Base-by-base conservation (phyloP, 192 early-diverging fungal genomes). In the Entophlyctis helioformis region DNA sequence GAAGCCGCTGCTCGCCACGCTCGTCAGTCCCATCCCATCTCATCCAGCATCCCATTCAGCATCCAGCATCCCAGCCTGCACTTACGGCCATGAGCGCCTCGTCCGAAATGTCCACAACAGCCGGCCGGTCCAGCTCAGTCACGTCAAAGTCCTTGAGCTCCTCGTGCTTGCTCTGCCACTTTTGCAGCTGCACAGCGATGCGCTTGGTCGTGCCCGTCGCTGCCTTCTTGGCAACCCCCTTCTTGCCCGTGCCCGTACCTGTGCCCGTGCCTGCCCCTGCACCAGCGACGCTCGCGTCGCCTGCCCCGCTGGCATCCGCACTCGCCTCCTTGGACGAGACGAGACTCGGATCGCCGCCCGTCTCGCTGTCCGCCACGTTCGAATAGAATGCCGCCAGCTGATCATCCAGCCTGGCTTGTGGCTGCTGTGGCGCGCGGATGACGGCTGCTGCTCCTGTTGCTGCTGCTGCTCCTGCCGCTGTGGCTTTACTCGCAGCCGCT, bases 381-480 rank as follows among this genome's bases (percentile, higher is more conserved):
- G 69, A 70, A 51, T 80, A 72, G 50, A 81, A 81, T 7, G 72
- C 81, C 37, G 64, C 66, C 28, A 83, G 41, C 40, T 76, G 79
- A 54, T 81, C 77, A n/a, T 67, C 68, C 7, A 75, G 31, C 19
- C 36, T 23, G 8, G 15, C 9, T 28, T 32, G 3, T 7, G 28
- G 4, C 29, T 3, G 10, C 20, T 39, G 4, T n/a, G 19, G 9
- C 33, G 31, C 9, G 3, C 9, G 3, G 4, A 12, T 9, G n/a
- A 12, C 29, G 23, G 13, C 21, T 23, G 36, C 2, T 5, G 16
- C 37, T 41, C 21, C 2, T 33, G 13, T 36, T 35, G 11, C 43
- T 49, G 21, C 45, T 42, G 1, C 39, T 23, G 19, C 2, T 41
- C 20, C 44, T 25, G 31, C 46, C 57, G 39, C 10, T 32, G 19